phyloP scores from a whole-genome alignment of 192 early-diverging fungal genomes.

The Dispira simplex region DNA sequence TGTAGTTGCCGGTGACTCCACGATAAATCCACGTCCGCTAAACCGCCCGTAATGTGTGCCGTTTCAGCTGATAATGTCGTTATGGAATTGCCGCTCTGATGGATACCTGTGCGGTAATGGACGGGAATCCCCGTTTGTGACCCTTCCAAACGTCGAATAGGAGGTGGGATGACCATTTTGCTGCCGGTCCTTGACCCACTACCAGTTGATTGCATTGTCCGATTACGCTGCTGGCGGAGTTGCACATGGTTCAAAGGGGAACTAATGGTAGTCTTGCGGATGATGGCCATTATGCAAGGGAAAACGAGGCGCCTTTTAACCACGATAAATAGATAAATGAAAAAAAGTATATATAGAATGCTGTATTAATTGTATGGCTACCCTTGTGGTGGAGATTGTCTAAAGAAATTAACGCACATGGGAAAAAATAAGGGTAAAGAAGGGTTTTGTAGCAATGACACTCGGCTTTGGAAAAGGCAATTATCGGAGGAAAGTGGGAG shows the following conservation, averaged over 20 bases:
- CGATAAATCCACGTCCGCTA: neutral
- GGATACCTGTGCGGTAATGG: neutral
- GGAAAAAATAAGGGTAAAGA: no score
- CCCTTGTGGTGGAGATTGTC: no score
- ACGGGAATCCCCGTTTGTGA: neutral
- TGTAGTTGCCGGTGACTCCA: slow-evolving; percentile 6
- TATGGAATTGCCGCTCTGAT: neutral
- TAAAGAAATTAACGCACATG: no score
- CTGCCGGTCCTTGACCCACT: neutral
- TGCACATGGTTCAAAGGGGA: neutral
- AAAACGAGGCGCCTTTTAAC: neutral
- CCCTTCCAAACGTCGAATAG: neutral
- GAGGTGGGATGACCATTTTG: neutral
- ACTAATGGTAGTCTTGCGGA: slow-evolving; percentile 5
- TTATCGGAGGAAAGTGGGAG: no score
- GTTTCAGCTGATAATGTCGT: neutral
- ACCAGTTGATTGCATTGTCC: neutral
- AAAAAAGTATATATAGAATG: neutral
- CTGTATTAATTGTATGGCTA: no score
- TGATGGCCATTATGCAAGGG: neutral
- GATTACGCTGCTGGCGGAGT: neutral
- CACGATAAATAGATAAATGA: neutral
- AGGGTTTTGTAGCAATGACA: no score
- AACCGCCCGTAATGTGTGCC: neutral
- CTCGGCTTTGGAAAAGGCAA: no score